Evolutionary conservation across 2,329 filamentous ascomycete species (phyloP).

Genomic region (Xylaria sp.): DNA sequence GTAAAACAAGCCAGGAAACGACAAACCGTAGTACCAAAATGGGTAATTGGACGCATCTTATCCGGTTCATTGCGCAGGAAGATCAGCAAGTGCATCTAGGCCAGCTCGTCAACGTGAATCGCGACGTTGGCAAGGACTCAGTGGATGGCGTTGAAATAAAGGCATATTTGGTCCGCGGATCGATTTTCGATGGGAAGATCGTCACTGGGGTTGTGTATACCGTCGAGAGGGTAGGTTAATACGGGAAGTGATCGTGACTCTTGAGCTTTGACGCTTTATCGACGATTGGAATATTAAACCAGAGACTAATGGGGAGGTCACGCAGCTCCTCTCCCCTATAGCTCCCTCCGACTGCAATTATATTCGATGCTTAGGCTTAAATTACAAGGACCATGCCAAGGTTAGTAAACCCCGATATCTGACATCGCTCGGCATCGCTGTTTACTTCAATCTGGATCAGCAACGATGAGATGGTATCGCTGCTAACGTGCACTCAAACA

Average conservation of each 20-base stretch:
- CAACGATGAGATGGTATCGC: neutral
- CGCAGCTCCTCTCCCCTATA: conserved; percentile 33
- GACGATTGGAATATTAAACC: neutral
- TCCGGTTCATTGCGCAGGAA: conserved; percentile 38
- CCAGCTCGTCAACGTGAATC: conserved; percentile 34
- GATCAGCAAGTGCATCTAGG: conserved; percentile 35
- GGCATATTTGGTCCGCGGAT: conserved; percentile 33
- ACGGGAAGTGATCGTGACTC: too few relatives aligned
- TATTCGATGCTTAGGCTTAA: conserved; percentile 35
- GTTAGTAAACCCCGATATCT: conserved; percentile 10
- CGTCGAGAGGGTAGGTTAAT: conserved; percentile 31
- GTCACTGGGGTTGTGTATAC: conserved; percentile 27
- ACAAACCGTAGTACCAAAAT: conserved; percentile 12
- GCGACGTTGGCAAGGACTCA: conserved; percentile 36
- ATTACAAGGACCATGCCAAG: conserved; percentile 36
- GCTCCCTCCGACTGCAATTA: conserved; percentile 34
- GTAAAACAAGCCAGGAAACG: neutral
- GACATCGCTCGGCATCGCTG: neutral
- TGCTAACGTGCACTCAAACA: neutral
- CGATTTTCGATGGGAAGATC: conserved; percentile 32
- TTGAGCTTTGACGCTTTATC: neutral
- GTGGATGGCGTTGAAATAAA: conserved; percentile 35
- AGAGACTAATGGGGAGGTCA: neutral
- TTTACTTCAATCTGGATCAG: neutral
- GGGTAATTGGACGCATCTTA: conserved; percentile 38